phyloP scores from a whole-genome alignment of 495 filamentous ascomycete species.

The Daldinia bambusicola region DNA sequence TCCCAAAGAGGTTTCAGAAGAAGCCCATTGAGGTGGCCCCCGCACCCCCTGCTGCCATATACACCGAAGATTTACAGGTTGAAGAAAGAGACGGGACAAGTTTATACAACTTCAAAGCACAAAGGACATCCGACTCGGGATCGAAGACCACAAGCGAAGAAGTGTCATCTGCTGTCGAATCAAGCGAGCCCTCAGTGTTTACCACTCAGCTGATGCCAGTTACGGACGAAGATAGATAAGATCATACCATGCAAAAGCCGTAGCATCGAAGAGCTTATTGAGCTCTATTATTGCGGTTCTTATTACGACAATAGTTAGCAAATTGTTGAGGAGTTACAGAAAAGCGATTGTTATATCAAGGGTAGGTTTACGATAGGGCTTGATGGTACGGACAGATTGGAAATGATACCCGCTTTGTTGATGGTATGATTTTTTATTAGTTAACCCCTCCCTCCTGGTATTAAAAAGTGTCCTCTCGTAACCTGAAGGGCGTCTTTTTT shows the following conservation, averaged over 20 bases:
- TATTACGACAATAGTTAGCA: no score
- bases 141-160: neutral
- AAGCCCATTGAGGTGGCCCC: neutral
- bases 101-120: neutral
- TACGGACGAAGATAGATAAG: neutral
- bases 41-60: neutral
- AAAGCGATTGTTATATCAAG: no score
- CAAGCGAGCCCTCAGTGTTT: neutral
- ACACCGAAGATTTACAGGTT: neutral
- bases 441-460: no score
- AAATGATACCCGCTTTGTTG: no score
- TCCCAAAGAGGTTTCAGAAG: slow-evolving; percentile 37
- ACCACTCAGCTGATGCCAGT: neutral
- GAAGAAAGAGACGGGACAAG: slow-evolving; percentile 11
- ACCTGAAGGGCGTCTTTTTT: no score
- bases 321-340: no score
- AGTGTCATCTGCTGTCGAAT: neutral
- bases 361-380: no score
- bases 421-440: no score
- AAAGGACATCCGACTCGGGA: neutral
- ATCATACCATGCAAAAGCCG: no score
- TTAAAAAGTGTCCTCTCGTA: no score
- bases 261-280: neutral
- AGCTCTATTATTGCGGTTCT: neutral
- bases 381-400: no score